Evolutionary conservation across 805 yeast genomes (phyloP).

Genomic region (Ogataea polymorpha): DNA sequence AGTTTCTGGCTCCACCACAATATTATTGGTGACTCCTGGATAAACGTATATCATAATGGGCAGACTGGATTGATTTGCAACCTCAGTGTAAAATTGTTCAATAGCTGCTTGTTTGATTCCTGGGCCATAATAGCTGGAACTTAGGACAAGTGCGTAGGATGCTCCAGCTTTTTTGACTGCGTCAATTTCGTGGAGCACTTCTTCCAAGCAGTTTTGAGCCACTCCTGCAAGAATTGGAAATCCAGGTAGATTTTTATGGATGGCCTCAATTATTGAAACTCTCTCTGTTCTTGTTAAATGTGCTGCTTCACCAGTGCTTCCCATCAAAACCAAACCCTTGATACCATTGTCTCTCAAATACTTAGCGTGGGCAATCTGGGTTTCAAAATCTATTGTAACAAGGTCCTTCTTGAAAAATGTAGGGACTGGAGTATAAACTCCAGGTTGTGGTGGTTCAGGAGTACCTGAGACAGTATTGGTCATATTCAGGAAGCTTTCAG

Average conservation of each 20-base stretch:
- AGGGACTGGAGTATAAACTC: conserved; percentile 51
- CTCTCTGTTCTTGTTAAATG: conserved; percentile 48
- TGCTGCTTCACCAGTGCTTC: conserved; percentile 56
- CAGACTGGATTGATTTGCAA: conserved; percentile 42
- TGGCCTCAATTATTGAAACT: conserved; percentile 29
- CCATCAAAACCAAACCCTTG: conserved; percentile 46
- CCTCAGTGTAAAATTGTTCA: conserved; percentile 40
- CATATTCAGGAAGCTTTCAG: neutral
- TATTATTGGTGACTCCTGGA: conserved; percentile 46
- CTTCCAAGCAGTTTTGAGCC: conserved; percentile 44
- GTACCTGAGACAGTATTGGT: neutral
- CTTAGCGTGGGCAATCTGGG: conserved; percentile 45
- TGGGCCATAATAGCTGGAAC: conserved; percentile 48
- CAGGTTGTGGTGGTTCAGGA: conserved; percentile 31
- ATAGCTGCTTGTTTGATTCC: conserved; percentile 44
- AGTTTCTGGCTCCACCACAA: conserved; percentile 37
- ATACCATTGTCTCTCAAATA: conserved; percentile 43
- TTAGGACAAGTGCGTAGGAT: conserved; percentile 38
- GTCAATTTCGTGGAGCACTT: conserved; percentile 40
- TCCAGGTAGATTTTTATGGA: conserved; percentile 38
- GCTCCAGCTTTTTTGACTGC: conserved; percentile 39
- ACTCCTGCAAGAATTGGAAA: conserved; percentile 48
- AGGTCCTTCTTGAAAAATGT: conserved; percentile 47
- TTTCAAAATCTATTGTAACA: conserved; percentile 11
- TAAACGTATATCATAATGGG: conserved; percentile 45